Base-by-base conservation (phyloP, 148 eudicot species). In the Agrostemma githago region DNA sequence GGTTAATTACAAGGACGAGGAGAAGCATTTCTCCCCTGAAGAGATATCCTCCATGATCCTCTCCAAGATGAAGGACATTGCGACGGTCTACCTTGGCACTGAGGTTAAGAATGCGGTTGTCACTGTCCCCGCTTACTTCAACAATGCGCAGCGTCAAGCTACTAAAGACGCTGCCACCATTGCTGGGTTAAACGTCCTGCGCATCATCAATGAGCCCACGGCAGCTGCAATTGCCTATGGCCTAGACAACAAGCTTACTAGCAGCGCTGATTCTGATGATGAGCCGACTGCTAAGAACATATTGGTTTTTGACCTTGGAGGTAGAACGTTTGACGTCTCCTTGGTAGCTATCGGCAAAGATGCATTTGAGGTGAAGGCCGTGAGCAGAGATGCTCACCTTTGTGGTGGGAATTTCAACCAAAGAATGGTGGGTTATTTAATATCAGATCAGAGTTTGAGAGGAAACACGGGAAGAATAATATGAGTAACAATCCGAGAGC, bases 151-250 rank as follows among this genome's bases (percentile, higher is more conserved):
- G 16, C 72, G 72, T 51, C 72, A 51, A 10, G 72, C 72, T 48
- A 69, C 72, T 69, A 69, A 69, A 48, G 40, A 69, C n/a, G 72
- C 72, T 4, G 59, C 60, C 5, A 26, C 38, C 9, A 51, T 69
- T 4, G 72, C 72, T 26, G 72, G 72, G 3, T 58, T 69, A 1
- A 69, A 69, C 14, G 72, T 69, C 15, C 54, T 69, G 8, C 72
- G 58, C 41, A 69, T 69, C 12, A 51, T 69, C 14, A 69, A 51
- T 51, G 60, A 48, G 7, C 60, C 72, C 4, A 69, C 72, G 5
- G 72, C 72, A 4, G 72, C 72, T 69, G 72, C 72, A 17, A 69
- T 69, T 4, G 72, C 72, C 8, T 69, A 69, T 51, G 72, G 72
- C 1, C 59, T 69, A 26, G 72, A 69, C 59, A 69, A 69, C 7